Evolutionary conservation across 192 early-diverging fungal genomes (phyloP).

Genomic region (Backusella parvicylindrica): DNA sequence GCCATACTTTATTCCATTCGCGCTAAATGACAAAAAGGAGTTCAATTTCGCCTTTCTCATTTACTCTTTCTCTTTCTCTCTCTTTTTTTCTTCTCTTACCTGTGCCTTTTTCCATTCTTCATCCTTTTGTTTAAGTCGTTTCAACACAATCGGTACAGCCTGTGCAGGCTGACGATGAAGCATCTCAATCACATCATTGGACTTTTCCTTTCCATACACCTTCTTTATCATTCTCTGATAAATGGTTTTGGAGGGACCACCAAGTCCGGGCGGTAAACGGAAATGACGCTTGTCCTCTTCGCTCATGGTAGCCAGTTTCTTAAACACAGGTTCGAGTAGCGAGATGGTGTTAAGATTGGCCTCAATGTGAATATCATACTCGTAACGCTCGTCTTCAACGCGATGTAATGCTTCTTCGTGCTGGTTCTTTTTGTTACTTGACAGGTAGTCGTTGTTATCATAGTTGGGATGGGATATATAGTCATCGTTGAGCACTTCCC

Average conservation of each 20-base stretch:
- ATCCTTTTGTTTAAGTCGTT: slow-evolving; percentile 96
- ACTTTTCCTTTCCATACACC: slow-evolving; percentile 84
- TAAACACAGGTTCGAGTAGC: slow-evolving; percentile 84
- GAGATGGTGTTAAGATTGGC: slow-evolving; percentile 86
- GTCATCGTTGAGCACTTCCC: slow-evolving; percentile 91
- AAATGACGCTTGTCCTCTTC: slow-evolving; percentile 73
- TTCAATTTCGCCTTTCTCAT: neutral
- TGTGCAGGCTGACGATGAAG: slow-evolving; percentile 86
- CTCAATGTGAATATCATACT: slow-evolving; percentile 97
- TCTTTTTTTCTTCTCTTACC: slow-evolving; percentile 33
- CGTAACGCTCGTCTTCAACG: slow-evolving; percentile 90
- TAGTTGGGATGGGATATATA: slow-evolving; percentile 92
- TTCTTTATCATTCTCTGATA: slow-evolving; percentile 90
- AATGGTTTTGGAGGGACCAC: slow-evolving; percentile 80
- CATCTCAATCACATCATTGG: slow-evolving; percentile 82
- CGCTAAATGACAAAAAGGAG: slow-evolving; percentile 44
- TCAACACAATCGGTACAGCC: slow-evolving; percentile 89
- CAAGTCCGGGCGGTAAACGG: slow-evolving; percentile 71
- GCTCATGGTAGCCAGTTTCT: slow-evolving; percentile 73
- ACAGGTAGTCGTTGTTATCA: slow-evolving; percentile 82
- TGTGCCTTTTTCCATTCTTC: slow-evolving; percentile 92
- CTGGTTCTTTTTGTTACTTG: slow-evolving; percentile 81
- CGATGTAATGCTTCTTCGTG: slow-evolving; percentile 91
- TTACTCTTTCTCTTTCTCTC: neutral
- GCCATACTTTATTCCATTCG: slow-evolving; percentile 95